A percentile compares a stretch with the other conserved stretches of the same genome.
phyloP scores from a whole-genome alignment of 2,329 filamentous ascomycete genomes.

The Anisogramma anomala region DNA sequence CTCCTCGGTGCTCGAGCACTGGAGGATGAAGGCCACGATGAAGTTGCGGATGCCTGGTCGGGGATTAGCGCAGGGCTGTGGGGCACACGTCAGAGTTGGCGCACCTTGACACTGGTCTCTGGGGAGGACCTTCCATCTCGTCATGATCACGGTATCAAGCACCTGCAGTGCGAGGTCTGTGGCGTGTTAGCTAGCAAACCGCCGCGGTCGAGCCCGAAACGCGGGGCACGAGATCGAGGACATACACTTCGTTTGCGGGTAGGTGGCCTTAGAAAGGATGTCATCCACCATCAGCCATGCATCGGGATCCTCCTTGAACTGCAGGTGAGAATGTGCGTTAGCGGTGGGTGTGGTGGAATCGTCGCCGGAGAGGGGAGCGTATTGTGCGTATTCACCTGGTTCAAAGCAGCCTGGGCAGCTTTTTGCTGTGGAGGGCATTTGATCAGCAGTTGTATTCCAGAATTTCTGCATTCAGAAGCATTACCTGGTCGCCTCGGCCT shows the following conservation, averaged over 20 bases:
- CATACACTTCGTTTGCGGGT: constrained; percentile 93
- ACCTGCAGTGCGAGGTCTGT: constrained; percentile 88
- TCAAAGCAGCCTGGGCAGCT: constrained; percentile 82
- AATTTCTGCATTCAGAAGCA: constrained; percentile 23
- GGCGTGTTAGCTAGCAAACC: constrained; percentile 10
- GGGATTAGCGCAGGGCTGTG: constrained; percentile 16
- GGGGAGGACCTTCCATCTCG: constrained; percentile 95
- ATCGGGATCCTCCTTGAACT: constrained; percentile 99
- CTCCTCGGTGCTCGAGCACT: constrained; percentile 83
- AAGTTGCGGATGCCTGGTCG: constrained; percentile 88
- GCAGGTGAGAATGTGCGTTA: constrained; percentile 20
- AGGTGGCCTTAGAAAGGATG: constrained; percentile 85
- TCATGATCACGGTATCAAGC: constrained; percentile 96
- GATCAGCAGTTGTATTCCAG: constrained; percentile 24
- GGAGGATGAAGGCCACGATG: constrained; percentile 95
- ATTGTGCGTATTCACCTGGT: constrained; percentile 55
- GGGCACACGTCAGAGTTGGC: constrained; percentile 16
- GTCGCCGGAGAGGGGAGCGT: constrained; percentile 13
- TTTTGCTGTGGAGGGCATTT: constrained; percentile 62
- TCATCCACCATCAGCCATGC: constrained; percentile 96
- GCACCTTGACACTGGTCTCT: constrained; percentile 88
- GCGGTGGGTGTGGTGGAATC: constrained; percentile 13
- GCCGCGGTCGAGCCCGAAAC: not conserved
- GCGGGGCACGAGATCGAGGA: constrained; percentile 17
- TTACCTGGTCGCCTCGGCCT: constrained; percentile 83